Conservation (phyloP, 2,329 filamentous ascomycete genomes). For the Colletotrichum trifolii region DNA sequence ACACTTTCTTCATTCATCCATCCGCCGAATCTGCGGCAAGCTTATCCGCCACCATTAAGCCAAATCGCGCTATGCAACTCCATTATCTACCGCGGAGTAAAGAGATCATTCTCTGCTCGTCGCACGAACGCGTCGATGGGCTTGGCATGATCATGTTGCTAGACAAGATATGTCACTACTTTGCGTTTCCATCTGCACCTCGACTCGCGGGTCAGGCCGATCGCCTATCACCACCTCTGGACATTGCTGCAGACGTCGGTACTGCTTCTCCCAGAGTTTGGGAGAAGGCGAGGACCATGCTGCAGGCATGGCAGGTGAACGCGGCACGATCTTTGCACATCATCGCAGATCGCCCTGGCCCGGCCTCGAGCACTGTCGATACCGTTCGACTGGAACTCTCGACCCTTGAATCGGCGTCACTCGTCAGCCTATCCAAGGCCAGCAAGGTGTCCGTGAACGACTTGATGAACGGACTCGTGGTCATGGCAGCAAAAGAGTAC, state of each 20-base stretch:
- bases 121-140: constrained; percentile 17
- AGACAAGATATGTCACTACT: neutral
- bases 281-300: neutral
- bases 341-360: constrained; percentile 6
- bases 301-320: constrained; percentile 5
- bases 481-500: neutral
- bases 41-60: neutral
- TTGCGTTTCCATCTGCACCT: constrained; percentile 4
- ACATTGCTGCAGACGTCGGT: constrained; percentile 2
- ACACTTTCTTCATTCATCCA: constrained; percentile 17
- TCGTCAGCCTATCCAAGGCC: neutral
- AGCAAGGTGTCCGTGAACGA: constrained; percentile 4
- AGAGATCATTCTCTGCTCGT: constrained; percentile 1
- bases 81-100: constrained; percentile 11
- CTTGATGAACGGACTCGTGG: neutral
- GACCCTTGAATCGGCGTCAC: neutral
- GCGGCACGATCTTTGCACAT: neutral
- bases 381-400: neutral
- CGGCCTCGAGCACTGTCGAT: neutral
- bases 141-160: constrained; percentile 14
- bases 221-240: constrained; percentile 6
- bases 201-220: constrained; percentile 4
- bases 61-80: neutral
- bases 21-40: neutral
- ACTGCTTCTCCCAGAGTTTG: neutral